Evolutionary conservation across 345 rosid species (phyloP).

Genomic region (Sapria himalayana): DNA sequence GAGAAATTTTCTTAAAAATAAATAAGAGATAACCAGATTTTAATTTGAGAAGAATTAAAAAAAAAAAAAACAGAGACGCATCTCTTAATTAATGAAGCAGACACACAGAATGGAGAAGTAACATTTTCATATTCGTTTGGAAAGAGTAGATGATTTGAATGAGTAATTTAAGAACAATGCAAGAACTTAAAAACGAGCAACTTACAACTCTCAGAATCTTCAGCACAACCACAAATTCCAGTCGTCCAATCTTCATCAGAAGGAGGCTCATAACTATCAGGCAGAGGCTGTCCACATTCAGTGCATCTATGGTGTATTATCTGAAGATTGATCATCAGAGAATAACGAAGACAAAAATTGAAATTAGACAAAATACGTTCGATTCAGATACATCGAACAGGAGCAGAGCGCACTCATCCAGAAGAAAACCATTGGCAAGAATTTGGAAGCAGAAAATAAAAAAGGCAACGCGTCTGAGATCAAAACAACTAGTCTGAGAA

Average conservation of each 20-base stretch:
- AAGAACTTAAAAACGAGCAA: not conserved
- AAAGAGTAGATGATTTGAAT: no score
- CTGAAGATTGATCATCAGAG: constrained; percentile 11
- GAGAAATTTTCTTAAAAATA: no score
- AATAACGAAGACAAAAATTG: constrained; percentile 3
- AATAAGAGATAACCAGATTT: not conserved
- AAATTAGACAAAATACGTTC: not conserved
- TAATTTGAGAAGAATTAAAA: not conserved
- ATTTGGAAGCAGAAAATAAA: not conserved
- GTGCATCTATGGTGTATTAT: constrained; percentile 33
- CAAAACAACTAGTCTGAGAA: no score
- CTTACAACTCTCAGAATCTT: constrained; percentile 63
- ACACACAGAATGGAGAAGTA: no score
- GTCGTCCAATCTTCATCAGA: constrained; percentile 89
- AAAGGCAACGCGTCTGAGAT: no score
- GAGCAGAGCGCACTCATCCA: not conserved
- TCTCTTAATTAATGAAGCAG: no score
- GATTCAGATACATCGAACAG: not conserved
- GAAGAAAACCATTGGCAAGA: not conserved
- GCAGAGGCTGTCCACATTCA: constrained; percentile 68
- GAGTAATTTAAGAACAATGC: no score
- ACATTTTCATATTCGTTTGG: no score
- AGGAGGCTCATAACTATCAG: constrained; percentile 73
- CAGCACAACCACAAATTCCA: constrained; percentile 45
- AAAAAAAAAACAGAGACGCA: not conserved